Conservation (phyloP, 2,329 filamentous ascomycete genomes). For the Calycina marina region DNA sequence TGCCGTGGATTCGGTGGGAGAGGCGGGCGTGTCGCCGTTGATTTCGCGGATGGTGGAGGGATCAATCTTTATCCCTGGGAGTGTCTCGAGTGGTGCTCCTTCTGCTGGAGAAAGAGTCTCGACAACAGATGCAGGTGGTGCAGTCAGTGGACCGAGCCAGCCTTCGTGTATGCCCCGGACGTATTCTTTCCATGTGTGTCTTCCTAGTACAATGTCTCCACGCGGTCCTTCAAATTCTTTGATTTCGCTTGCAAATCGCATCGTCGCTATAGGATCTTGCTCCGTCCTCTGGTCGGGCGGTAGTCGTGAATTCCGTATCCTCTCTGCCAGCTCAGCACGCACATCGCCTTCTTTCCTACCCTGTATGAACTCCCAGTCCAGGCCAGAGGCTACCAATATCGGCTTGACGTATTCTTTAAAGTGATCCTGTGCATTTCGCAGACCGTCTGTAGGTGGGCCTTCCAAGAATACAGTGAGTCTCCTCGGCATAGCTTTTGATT, state of each 20-base stretch:
- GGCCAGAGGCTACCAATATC: slow-evolving; percentile 69
- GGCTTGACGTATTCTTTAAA: slow-evolving; percentile 96
- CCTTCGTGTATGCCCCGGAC: slow-evolving; percentile 86
- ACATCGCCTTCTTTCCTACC: slow-evolving; percentile 88
- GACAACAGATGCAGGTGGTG: slow-evolving; percentile 31
- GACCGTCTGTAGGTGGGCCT: slow-evolving; percentile 72
- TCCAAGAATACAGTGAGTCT: slow-evolving; percentile 77
- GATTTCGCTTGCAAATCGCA: slow-evolving; percentile 52
- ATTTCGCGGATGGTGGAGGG: slow-evolving; percentile 17
- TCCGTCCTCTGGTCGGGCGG: slow-evolving; percentile 20
- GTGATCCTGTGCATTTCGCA: slow-evolving; percentile 79
- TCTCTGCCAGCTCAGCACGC: slow-evolving; percentile 71
- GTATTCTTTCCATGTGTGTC: slow-evolving; percentile 97
- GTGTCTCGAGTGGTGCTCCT: slow-evolving; percentile 12
- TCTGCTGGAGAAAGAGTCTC: slow-evolving; percentile 10
- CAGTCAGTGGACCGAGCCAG: slow-evolving; percentile 75
- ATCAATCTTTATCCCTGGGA: slow-evolving; percentile 15
- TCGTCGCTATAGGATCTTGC: slow-evolving; percentile 44
- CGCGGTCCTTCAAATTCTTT: slow-evolving; percentile 56
- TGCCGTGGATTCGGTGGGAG: slow-evolving; percentile 22
- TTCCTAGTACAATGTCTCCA: slow-evolving; percentile 79
- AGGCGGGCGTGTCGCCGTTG: slow-evolving; percentile 5
- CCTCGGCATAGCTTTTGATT: slow-evolving; percentile 58
- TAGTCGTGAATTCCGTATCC: slow-evolving; percentile 57
- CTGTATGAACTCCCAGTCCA: slow-evolving; percentile 95